Conservation (phyloP, 257 asterid genomes). For the Capsicum baccatum region DNA sequence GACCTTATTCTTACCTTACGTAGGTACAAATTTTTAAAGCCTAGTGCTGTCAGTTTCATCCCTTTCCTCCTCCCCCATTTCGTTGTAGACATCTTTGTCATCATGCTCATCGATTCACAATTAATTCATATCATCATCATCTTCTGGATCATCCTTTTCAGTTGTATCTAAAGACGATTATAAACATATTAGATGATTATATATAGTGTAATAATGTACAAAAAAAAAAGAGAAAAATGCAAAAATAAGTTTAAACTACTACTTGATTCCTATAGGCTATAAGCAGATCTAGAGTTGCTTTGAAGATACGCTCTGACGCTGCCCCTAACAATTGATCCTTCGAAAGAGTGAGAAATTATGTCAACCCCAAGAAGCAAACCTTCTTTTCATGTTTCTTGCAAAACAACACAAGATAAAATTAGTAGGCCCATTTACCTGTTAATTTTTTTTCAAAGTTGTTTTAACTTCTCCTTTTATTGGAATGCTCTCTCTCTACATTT, state of each 20-base stretch:
- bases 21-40: constrained; percentile 57
- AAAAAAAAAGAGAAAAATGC: constrained; percentile 28
- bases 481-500: too few relatives aligned
- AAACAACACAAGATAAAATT: constrained; percentile 28
- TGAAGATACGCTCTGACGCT: constrained; percentile 89
- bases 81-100: constrained; percentile 74
- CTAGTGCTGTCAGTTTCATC: constrained; percentile 76
- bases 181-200: neutral
- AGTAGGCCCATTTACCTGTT: neutral
- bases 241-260: constrained; percentile 60
- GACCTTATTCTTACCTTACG: too few relatives aligned
- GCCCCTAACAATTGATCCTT: constrained; percentile 84
- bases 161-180: constrained; percentile 60
- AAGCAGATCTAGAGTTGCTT: constrained; percentile 88
- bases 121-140: constrained; percentile 76
- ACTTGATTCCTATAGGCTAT: constrained; percentile 95
- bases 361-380: constrained; percentile 95
- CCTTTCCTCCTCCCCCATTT: constrained; percentile 95
- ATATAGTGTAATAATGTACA: neutral
- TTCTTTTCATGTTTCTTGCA: constrained; percentile 96
- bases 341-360: constrained; percentile 91
- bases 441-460: neutral
- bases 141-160: constrained; percentile 79
- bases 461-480: neutral
- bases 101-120: constrained; percentile 81